phyloP scores from a whole-genome alignment of 495 filamentous ascomycete genomes.

The Letharia columbiana region DNA sequence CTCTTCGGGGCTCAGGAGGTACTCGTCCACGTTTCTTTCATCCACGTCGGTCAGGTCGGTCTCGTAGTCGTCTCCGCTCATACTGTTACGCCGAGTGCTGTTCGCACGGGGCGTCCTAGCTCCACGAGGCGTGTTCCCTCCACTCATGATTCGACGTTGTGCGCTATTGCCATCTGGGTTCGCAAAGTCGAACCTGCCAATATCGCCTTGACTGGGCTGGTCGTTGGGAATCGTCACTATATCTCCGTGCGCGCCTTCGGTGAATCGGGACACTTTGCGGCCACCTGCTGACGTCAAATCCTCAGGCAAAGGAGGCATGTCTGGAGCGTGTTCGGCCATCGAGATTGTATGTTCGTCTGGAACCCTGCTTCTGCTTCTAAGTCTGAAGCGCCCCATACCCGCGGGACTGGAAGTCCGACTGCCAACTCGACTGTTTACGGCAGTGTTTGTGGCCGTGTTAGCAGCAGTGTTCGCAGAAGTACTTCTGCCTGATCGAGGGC shows the following conservation, averaged over 20 bases:
- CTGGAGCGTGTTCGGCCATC: constrained; percentile 6
- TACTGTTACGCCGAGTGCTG: constrained; percentile 1
- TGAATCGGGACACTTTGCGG: constrained; percentile 9
- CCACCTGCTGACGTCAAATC: not conserved
- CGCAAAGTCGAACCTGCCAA: constrained; percentile 11
- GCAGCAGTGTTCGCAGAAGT: constrained; percentile 1
- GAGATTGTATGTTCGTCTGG: constrained; percentile 2
- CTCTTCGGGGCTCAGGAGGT: constrained; percentile 21
- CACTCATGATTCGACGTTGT: constrained; percentile 5
- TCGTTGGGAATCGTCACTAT: not conserved
- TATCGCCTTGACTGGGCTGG: constrained; percentile 7
- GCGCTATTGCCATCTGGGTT: not conserved
- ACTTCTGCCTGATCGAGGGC: constrained; percentile 9
- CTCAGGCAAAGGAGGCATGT: constrained; percentile 14
- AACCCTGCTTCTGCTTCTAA: constrained; percentile 13
- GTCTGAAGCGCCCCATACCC: constrained; percentile 9
- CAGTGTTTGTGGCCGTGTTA: constrained; percentile 1
- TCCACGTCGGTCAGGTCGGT: constrained; percentile 11
- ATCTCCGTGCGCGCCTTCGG: constrained; percentile 11
- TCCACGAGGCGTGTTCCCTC: not conserved
- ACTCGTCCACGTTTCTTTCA: constrained; percentile 17
- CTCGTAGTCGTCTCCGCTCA: constrained; percentile 18
- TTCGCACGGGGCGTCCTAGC: not conserved
- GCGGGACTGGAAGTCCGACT: constrained; percentile 9
- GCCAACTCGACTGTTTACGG: constrained; percentile 6